Base-by-base conservation (phyloP, 257 asterid species). In the Solanum dulcamara region DNA sequence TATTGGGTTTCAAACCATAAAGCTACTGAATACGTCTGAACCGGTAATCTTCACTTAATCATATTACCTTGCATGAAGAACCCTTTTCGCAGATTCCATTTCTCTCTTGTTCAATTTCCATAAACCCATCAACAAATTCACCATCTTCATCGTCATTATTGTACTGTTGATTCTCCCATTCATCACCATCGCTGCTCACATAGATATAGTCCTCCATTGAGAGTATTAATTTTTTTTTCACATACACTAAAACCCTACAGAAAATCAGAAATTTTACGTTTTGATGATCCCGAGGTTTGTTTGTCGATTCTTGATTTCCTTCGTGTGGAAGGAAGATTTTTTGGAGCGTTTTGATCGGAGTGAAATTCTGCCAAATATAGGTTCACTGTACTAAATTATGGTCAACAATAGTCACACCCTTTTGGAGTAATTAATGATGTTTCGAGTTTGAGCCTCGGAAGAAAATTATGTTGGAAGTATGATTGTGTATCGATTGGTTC, bases 41-140 rank as follows among this genome's bases (percentile, higher is more conserved):
- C 17, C 17, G 3, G 26, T 15, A 57, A 22, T 14, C 7, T 40
- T 24, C 0, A 33, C 7, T 44, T 11, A 2, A 24, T 75, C 24
- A 75, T 2, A 26, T 1, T 77, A 92, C 94, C 92, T 89, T 88
- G 83, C 90, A 88, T 66, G 93, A 87, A 67, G 92, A 42, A 62
- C 85, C 66, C 70, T 66, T 53, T 68, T 44, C 11, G 10, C 8
- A 8, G 84, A 48, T 3, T 38, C 67, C 33, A 10, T 71, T 40
- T 66, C 50, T 37, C 20, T 83, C 68, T 40, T 11, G 28, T 66
- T 88, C 91, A 15, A 84, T 26, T 77, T 87, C 90, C n/a, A 81
- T 35, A 71, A 64, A 66, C 10, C 37, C 83, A 12, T 83, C 88
- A 77, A 26, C 18, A 30, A 17, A 46, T 46, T 46, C 83, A 26